phyloP scores from a whole-genome alignment of 768 basidiomycete genomes.

The Austroboletus festivus region DNA sequence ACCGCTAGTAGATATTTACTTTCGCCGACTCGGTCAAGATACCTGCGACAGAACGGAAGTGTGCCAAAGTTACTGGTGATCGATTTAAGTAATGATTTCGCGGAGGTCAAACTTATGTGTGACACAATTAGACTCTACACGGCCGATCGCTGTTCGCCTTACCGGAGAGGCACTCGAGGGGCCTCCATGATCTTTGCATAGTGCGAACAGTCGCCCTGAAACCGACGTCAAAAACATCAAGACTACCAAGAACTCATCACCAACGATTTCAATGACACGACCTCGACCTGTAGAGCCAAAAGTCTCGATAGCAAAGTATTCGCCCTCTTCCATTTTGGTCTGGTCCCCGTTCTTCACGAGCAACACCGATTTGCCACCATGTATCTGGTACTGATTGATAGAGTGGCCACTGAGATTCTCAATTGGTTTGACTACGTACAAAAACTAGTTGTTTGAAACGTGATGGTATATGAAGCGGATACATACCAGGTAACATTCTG shows the following conservation, averaged over 20 bases:
- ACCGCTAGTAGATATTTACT: constrained; percentile 92
- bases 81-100: constrained; percentile 79
- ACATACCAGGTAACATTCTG: constrained; percentile 72
- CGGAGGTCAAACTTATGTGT: constrained; percentile 71
- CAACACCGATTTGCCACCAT: constrained; percentile 89
- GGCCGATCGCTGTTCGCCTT: constrained; percentile 20
- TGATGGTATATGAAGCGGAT: neutral
- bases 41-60: constrained; percentile 91
- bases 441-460: neutral
- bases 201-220: constrained; percentile 88
- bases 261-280: constrained; percentile 75
- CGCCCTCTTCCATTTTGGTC: constrained; percentile 98
- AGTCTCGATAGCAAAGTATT: constrained; percentile 98
- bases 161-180: constrained; percentile 75
- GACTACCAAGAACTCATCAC: constrained; percentile 14
- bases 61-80: constrained; percentile 95
- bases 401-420: constrained; percentile 93
- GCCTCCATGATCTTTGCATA: constrained; percentile 76
- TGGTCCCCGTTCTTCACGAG: constrained; percentile 87
- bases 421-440: constrained; percentile 81
- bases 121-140: neutral
- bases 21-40: constrained; percentile 90
- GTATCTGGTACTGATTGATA: constrained; percentile 87
- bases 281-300: constrained; percentile 97
- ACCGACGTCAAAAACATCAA: constrained; percentile 1